Evolutionary conservation across 768 basidiomycete species (phyloP), one percentile per base, ranked within the genome.

Genomic region (Panellus pusillus): DNA sequence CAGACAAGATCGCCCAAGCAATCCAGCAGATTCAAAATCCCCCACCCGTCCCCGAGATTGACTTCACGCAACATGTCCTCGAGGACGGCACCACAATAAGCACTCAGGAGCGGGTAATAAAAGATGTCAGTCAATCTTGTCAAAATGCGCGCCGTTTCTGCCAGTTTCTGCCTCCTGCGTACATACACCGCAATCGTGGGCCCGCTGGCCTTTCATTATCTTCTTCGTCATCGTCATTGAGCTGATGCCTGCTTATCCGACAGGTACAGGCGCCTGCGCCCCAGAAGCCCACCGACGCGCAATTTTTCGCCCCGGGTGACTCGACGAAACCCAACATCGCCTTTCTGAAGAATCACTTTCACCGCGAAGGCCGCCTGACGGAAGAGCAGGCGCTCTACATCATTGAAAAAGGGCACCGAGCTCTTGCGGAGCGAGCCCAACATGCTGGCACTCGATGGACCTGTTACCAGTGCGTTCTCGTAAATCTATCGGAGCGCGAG

Each of bases 261-360:
- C 59, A 97, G 94, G 94, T 98, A 8, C 97, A 98, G 86, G 95
- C 97, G 20, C 96, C 97, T 20, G 95, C 97, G 44, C 95, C n/a
- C 86, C 77, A 75, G 62, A 82, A 87, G 54, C 97, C 97, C 1
- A 94, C 95, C 2, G 84, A 90, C 61, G 91, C 90, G 62, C 93
- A 98, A 69, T 99, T 98, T 81, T 98, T 87, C 74, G 87, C 89
- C 53, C 72, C 47, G 73, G 75, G 27, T 80, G 96, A 98, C 75
- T 86, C 82, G 40, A 80, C 86, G 27, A 98, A 96, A 70, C 96
- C 96, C 9, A 92, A 98, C 70, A 79, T 98, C 61, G 94, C 91
- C 28, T 98, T 93, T 71, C 80, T 99, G 58, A 99, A 98, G 78
- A 98, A 98, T 65, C 97, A 99, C 73, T 98, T 99, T 68, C 98